A percentile compares a stretch with the other conserved stretches of the same genome.
Evolutionary conservation across 2,329 filamentous ascomycete genomes (phyloP).

Genomic region (Fusarium annulatum): DNA sequence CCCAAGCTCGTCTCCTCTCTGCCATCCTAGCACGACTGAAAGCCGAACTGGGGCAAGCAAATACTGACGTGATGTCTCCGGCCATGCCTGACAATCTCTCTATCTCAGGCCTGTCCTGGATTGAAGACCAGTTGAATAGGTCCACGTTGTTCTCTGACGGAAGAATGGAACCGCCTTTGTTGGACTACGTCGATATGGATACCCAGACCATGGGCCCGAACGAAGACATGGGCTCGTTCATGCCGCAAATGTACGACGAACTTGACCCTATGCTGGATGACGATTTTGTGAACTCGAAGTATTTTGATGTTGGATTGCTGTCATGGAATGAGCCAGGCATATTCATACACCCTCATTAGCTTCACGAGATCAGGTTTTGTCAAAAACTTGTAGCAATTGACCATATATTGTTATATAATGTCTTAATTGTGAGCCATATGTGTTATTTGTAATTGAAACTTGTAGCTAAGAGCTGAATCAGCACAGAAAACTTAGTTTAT

Average conservation of each 20-base stretch:
- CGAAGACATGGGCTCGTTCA: background rate
- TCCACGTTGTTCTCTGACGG: background rate
- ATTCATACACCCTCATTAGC: background rate
- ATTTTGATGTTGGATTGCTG: background rate
- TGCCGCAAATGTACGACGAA: background rate
- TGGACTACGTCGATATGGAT: background rate
- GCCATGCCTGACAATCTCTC: background rate
- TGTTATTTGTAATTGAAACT: too few species aligned
- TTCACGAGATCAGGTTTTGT: rapidly evolving
- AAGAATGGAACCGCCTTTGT: background rate
- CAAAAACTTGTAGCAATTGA: too few species aligned
- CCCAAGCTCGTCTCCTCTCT: background rate
- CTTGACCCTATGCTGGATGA: background rate
- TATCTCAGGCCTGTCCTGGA: background rate
- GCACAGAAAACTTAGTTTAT: too few species aligned
- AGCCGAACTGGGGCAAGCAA: rapidly evolving
- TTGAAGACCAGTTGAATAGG: background rate
- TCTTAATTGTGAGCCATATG: too few species aligned
- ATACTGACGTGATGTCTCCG: background rate
- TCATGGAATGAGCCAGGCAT: background rate
- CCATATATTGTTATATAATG: too few species aligned
- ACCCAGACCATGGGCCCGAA: rapidly evolving
- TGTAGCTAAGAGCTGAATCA: too few species aligned
- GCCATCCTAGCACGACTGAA: background rate
- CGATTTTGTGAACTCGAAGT: background rate